A percentile compares a stretch with the other conserved stretches of the same genome.
Conservation (phyloP, 352 stramenopile species). For the Phytopythium litorale region DNA sequence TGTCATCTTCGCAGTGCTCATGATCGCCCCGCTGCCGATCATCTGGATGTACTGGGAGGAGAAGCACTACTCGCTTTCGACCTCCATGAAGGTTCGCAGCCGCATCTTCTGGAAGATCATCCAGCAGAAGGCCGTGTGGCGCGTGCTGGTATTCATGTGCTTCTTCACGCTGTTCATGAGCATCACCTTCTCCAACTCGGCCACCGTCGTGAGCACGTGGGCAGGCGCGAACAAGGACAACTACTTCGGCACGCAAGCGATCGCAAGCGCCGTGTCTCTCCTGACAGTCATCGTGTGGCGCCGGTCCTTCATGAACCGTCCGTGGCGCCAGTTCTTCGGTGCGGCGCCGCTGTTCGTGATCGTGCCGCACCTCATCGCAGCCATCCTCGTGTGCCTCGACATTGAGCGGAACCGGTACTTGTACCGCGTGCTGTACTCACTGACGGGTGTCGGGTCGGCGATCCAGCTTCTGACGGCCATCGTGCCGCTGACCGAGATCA, state of each 20-base stretch:
- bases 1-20: constrained; percentile 29
- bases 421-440: constrained; percentile 22
- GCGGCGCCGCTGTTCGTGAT: constrained; percentile 21
- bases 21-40: constrained; percentile 24
- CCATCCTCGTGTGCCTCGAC: constrained; percentile 24
- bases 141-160: constrained; percentile 32
- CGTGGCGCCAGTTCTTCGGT: constrained; percentile 35
- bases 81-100: constrained; percentile 28
- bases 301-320: constrained; percentile 34
- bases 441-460: constrained; percentile 14
- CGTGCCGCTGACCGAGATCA: constrained; percentile 52
- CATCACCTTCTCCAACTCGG: constrained; percentile 27
- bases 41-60: constrained; percentile 38
- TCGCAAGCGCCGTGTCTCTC: constrained; percentile 19
- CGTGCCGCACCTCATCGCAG: constrained; percentile 19
- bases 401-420: constrained; percentile 23
- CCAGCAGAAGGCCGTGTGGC: constrained; percentile 53
- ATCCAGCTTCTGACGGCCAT: constrained; percentile 25
- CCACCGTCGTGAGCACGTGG: constrained; percentile 23
- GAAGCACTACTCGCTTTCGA: constrained; percentile 38
- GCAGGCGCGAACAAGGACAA: constrained; percentile 19
- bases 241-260: constrained; percentile 13
- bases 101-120: constrained; percentile 49
- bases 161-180: constrained; percentile 39
- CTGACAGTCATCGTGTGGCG: constrained; percentile 30